phyloP scores from a whole-genome alignment of 176 grass and related monocot genomes.

The Oryza meridionalis region DNA sequence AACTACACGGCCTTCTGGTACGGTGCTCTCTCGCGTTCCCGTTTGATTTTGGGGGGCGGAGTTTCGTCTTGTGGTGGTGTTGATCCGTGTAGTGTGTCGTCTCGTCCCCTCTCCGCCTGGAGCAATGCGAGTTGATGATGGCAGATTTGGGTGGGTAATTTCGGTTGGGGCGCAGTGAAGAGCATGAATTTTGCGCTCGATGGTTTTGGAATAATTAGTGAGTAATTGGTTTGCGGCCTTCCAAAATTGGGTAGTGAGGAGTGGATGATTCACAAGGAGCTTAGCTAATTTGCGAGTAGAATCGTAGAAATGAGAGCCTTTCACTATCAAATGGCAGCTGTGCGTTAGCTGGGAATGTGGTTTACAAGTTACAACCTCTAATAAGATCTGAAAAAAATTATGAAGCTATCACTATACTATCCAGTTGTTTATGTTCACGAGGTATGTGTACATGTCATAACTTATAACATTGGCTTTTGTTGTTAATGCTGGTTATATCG shows the following conservation, averaged over 20 bases:
- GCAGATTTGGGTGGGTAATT: not conserved
- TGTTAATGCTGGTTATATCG: not conserved
- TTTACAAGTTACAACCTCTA: not conserved
- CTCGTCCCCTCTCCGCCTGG: not conserved
- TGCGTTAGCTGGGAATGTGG: not conserved
- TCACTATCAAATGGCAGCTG: not conserved
- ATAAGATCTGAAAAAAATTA: not conserved
- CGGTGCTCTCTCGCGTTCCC: not conserved
- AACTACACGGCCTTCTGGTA: slow-evolving; percentile 97
- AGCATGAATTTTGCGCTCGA: not conserved
- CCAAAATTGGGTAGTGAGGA: not conserved
- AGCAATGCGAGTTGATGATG: slow-evolving; percentile 29
- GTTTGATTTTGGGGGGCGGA: not conserved
- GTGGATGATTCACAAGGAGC: not conserved
- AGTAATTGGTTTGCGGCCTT: not conserved
- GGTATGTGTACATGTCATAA: not conserved
- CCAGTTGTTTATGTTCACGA: not conserved
- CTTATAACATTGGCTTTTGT: not conserved
- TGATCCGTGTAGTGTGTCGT: not conserved
- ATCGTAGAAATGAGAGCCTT: not conserved
- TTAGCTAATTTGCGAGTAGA: not conserved
- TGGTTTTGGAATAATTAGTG: not conserved
- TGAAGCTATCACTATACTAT: not conserved
- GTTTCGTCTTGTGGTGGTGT: not conserved
- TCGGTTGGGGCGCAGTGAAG: not conserved